A percentile compares a stretch with the other conserved stretches of the same genome.
phyloP scores from a whole-genome alignment of 345 rosid species.

The Gynandropsis gynandra region DNA sequence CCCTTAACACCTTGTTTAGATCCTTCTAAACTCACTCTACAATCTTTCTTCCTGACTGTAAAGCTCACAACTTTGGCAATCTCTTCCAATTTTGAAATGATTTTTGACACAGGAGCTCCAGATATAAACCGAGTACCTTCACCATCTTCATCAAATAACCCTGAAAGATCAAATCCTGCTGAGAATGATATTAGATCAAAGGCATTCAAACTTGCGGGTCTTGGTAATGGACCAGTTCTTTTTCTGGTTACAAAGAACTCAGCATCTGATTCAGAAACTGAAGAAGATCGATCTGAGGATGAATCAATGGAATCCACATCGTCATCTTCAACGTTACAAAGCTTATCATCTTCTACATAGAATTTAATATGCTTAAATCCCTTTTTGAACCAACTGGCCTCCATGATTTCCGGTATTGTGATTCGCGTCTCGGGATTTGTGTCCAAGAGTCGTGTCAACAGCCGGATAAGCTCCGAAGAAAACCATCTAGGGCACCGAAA shows the following conservation, averaged over 20 bases:
- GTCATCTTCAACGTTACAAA: conserved; percentile 33
- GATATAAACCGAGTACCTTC: conserved; percentile 57
- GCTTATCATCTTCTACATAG: conserved; percentile 43
- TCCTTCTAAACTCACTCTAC: conserved; percentile 64
- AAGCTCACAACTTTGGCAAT: conserved; percentile 57
- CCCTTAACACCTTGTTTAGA: conserved; percentile 57
- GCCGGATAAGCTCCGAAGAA: conserved; percentile 48
- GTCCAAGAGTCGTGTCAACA: conserved; percentile 54
- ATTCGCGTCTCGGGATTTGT: conserved; percentile 67
- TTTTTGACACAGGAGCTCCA: conserved; percentile 49
- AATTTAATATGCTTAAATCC: conserved; percentile 60
- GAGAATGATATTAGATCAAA: conserved; percentile 66
- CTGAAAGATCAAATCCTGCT: conserved; percentile 57
- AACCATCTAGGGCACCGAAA: conserved; percentile 74
- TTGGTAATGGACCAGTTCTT: conserved; percentile 29
- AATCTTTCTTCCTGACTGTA: conserved; percentile 65
- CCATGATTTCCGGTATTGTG: conserved; percentile 65
- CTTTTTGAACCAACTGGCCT: conserved; percentile 65
- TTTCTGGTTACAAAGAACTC: conserved; percentile 34
- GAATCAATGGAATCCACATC: conserved; percentile 32
- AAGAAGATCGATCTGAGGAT: conserved; percentile 35
- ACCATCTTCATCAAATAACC: conserved; percentile 62
- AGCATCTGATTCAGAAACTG: conserved; percentile 44
- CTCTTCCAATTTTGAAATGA: conserved; percentile 63
- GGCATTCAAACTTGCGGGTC: conserved; percentile 67